Conservation (phyloP, 805 yeast species). For the Starmerella tilneyi region DNA sequence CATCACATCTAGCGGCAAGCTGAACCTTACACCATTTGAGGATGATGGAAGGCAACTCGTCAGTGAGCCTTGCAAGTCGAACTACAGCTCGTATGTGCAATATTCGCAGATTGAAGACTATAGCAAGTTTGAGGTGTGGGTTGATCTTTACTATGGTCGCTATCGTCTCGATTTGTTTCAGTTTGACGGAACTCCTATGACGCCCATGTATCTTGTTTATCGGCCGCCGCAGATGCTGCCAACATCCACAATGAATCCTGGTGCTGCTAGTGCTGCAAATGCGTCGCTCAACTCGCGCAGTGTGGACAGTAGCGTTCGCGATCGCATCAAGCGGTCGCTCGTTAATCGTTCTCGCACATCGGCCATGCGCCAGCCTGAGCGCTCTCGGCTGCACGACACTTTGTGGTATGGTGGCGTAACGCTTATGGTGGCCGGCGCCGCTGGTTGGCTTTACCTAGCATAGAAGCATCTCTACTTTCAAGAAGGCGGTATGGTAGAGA, state of each 20-base stretch:
- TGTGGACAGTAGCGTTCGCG: conserved; percentile 14
- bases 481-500: too few species aligned
- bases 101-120: conserved; percentile 60
- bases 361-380: conserved; percentile 36
- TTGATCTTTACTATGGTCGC: conserved; percentile 78
- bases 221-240: conserved; percentile 95
- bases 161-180: conserved; percentile 62
- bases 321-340: conserved; percentile 55
- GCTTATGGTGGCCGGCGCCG: conserved; percentile 33
- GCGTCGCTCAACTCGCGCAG: conserved; percentile 11
- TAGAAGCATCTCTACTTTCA: too few species aligned
- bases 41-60: conserved; percentile 90
- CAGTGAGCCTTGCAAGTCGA: conserved; percentile 63
- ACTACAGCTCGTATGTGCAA: conserved; percentile 50
- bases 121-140: conserved; percentile 44
- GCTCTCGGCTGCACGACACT: conserved; percentile 21
- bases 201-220: conserved; percentile 85
- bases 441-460: conserved; percentile 23
- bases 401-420: conserved; percentile 36
- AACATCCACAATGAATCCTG: conserved; percentile 78
- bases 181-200: conserved; percentile 62
- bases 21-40: conserved; percentile 58
- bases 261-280: conserved; percentile 33
- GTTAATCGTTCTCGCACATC: conserved; percentile 73
- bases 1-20: conserved; percentile 50